These are phyloP conservation scores for Caryopteris hybrid DNA, from an alignment of 305 asterid species.

Conservation along the genomic window DNA sequence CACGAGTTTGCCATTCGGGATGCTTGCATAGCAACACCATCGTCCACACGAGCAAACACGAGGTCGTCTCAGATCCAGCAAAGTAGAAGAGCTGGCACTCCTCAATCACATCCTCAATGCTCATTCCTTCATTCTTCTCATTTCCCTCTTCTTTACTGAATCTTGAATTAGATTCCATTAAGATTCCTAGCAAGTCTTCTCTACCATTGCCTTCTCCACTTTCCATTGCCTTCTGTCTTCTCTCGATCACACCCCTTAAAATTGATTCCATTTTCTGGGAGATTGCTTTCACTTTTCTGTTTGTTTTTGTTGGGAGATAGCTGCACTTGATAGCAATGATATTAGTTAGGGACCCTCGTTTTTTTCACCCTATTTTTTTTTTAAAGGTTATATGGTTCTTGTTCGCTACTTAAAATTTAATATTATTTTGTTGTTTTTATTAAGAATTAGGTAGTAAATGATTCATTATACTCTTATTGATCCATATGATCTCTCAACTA, in stretches of 20 bases:
- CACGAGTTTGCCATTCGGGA: constrained; percentile 33
- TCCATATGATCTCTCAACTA: too few relatives aligned
- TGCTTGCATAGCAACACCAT: constrained; percentile 24
- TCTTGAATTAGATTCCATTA: constrained; percentile 37
- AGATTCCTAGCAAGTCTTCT: constrained; percentile 42
- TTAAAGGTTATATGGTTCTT: too few relatives aligned
- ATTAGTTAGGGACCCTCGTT: too few relatives aligned
- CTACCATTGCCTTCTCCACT: constrained; percentile 24
- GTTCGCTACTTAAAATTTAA: too few relatives aligned
- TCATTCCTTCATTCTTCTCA: constrained; percentile 23
- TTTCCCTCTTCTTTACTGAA: constrained; percentile 24
- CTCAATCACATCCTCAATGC: constrained; percentile 22
- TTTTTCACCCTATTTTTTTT: too few relatives aligned
- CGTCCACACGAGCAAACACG: constrained; percentile 29
- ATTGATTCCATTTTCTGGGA: constrained; percentile 25
- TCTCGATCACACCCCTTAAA: constrained; percentile 26
- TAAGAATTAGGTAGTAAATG: too few relatives aligned
- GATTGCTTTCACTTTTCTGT: constrained; percentile 30
- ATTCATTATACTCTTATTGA: too few relatives aligned
- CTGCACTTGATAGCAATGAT: background rate
- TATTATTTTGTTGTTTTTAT: too few relatives aligned
- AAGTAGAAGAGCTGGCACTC: constrained; percentile 30
- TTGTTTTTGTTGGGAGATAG: constrained; percentile 43
- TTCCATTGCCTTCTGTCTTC: constrained; percentile 29
- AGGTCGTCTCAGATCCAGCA: constrained; percentile 37